These are phyloP conservation scores for Cudoniella acicularis DNA, from an alignment of 495 filamentous ascomycete species.

Conservation along the genomic window DNA sequence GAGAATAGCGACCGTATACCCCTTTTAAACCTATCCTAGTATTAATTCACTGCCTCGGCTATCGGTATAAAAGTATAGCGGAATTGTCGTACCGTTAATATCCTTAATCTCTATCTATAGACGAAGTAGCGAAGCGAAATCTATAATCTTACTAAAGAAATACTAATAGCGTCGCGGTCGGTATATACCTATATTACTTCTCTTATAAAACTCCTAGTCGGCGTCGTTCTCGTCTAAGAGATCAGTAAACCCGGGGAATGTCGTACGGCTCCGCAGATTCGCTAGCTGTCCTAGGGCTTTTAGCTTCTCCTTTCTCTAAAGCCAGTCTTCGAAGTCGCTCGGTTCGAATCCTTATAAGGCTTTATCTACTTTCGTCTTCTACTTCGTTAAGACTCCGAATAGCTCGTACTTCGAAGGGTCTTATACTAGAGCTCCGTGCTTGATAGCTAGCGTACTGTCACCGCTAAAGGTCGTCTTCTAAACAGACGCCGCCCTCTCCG, in stretches of 20 bases:
- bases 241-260: constrained; percentile 25
- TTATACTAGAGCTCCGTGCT: constrained; percentile 9
- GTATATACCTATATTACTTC: constrained; percentile 5
- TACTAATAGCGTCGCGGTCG: constrained; percentile 26
- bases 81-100: no score
- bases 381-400: constrained; percentile 14
- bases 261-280: constrained; percentile 18
- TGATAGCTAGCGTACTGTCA: constrained; percentile 15
- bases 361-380: constrained; percentile 22
- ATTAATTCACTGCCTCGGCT: no score
- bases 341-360: constrained; percentile 4
- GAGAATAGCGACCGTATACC: no score
- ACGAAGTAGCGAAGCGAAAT: no score
- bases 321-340: constrained; percentile 25
- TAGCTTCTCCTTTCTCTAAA: constrained; percentile 20
- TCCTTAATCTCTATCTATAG: no score
- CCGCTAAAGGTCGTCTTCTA: constrained; percentile 17
- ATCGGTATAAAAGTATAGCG: constrained; percentile 32
- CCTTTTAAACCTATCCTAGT: no score
- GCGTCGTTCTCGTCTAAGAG: no score
- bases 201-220: constrained; percentile 16
- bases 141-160: no score
- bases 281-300: constrained; percentile 1
- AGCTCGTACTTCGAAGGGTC: constrained; percentile 20
- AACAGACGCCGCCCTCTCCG: constrained; percentile 26